Base-by-base conservation (phyloP, 176 grass and related monocot genomes). In the Metroxylon sagu region DNA sequence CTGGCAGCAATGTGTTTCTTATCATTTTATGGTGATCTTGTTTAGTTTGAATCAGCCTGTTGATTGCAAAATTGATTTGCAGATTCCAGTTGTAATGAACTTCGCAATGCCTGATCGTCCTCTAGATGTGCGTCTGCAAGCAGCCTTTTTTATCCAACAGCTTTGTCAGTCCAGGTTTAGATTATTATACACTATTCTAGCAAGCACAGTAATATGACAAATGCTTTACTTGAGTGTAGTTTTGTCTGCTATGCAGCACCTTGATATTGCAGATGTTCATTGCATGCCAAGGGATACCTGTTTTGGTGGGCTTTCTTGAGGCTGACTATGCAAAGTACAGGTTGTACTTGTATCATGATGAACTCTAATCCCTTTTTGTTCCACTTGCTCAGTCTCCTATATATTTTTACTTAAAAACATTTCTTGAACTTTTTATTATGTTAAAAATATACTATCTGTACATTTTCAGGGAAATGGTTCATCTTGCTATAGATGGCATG, bases 231-330 rank as follows among this genome's bases (percentile, higher is more conserved):
- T 54, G 56, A 54, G 70, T 66, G n/a, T 78, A 53, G n/a, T 61
- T 65, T 71, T 82, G 58, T 27, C 35, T 67, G 8, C 7, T 10
- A 54, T 78, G 16, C 85, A 92, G 93, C 73, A 91, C 75, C 29
- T 72, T 85, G 78, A 98, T 87, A 4, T 78, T 98, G 66, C 93
- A 98, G 83, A 98, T 98, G 93, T 98, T 98, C 79, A 85, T 92
- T 50, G 84, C 93, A 57, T 98, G 93, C 67, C 81, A 86, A 83
- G 93, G 93, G 16, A 98, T 98, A 56, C 93, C 93, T 85, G 80
- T 90, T 78, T 82, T 98, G 64, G 93, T 98, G 56, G 74, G 84
- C 65, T 85, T 98, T 80, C 73, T 98, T 76, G 93, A 98, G 76
- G 84, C 93, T 52, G 93, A 98, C 72, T 98, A 98, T 83, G 93